These are phyloP conservation scores for Musa troglodytarum DNA, from an alignment of 176 grass and related monocot species.

Conservation along the genomic window DNA sequence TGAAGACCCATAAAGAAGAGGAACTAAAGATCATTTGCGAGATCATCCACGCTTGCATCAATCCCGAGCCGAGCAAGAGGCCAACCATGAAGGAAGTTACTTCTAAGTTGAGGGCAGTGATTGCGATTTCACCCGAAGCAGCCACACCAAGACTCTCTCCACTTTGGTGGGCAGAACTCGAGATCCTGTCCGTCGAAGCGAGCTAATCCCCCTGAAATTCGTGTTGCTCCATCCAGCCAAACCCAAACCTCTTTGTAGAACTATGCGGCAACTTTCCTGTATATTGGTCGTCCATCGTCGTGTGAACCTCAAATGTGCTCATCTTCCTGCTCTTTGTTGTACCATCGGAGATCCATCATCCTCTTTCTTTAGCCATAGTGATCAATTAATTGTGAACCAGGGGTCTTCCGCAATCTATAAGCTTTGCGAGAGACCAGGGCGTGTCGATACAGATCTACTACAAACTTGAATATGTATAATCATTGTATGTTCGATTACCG, in stretches of 20 bases:
- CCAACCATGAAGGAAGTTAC: slow-evolving; percentile 55
- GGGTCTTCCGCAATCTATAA: background rate
- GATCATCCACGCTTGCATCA: slow-evolving; percentile 54
- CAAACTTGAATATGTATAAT: background rate
- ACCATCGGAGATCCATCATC: background rate
- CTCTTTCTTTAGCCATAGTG: background rate
- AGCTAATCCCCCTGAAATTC: slow-evolving; percentile 21
- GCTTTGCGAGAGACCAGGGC: background rate
- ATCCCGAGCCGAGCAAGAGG: slow-evolving; percentile 35
- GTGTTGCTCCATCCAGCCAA: background rate
- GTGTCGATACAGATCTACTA: background rate
- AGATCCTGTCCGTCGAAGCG: slow-evolving; percentile 72
- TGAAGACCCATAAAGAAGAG: slow-evolving; percentile 35
- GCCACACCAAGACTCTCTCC: slow-evolving; percentile 67
- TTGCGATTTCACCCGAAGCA: slow-evolving; percentile 61
- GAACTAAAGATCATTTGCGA: slow-evolving; percentile 62
- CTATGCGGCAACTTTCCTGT: background rate
- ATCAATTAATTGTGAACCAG: background rate
- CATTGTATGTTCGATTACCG: background rate
- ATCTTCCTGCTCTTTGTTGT: background rate
- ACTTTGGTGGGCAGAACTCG: slow-evolving; percentile 97
- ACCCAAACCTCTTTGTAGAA: background rate
- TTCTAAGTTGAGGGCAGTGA: slow-evolving; percentile 30
- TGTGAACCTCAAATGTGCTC: background rate
- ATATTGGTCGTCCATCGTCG: background rate